phyloP scores from a whole-genome alignment of 2,329 filamentous ascomycete species.

The Alternaria gansuensis region DNA sequence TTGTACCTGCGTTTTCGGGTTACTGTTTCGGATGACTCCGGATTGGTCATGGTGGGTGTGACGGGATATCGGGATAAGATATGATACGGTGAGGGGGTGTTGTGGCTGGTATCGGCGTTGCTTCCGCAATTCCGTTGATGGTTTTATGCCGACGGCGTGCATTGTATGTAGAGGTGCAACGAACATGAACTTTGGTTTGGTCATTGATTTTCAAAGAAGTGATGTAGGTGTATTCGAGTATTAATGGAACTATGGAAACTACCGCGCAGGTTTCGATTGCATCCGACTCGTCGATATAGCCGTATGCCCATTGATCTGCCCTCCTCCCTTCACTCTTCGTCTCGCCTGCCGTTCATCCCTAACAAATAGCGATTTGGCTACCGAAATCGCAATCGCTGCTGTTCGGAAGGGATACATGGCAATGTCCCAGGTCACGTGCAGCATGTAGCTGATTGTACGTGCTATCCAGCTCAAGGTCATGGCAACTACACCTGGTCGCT shows the following conservation, averaged over 20 bases:
- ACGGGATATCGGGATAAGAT: background rate
- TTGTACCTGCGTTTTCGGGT: conserved; percentile 19
- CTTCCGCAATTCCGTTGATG: too few relatives aligned
- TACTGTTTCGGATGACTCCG: conserved; percentile 29
- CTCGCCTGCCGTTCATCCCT: conserved; percentile 35
- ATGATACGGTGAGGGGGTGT: background rate
- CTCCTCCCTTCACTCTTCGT: conserved; percentile 33
- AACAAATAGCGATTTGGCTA: conserved; percentile 35
- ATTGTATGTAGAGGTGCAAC: background rate
- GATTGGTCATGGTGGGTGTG: background rate
- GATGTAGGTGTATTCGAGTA: conserved; percentile 3
- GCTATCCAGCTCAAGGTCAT: conserved; percentile 43
- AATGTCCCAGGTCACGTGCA: conserved; percentile 42
- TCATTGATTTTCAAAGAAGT: background rate
- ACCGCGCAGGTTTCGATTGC: conserved; percentile 43
- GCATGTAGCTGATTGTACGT: conserved; percentile 27
- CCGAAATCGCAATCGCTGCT: conserved; percentile 19
- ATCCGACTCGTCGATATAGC: conserved; percentile 39
- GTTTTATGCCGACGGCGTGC: background rate
- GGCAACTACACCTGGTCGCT: conserved; percentile 45
- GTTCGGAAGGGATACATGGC: conserved; percentile 46
- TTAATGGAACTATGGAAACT: background rate
- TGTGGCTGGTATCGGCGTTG: conserved; percentile 1
- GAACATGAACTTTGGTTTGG: background rate
- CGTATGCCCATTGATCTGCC: conserved; percentile 35